Evolutionary conservation across 768 basidiomycete genomes (phyloP).

Genomic region (Pleurotus cornucopiae): DNA sequence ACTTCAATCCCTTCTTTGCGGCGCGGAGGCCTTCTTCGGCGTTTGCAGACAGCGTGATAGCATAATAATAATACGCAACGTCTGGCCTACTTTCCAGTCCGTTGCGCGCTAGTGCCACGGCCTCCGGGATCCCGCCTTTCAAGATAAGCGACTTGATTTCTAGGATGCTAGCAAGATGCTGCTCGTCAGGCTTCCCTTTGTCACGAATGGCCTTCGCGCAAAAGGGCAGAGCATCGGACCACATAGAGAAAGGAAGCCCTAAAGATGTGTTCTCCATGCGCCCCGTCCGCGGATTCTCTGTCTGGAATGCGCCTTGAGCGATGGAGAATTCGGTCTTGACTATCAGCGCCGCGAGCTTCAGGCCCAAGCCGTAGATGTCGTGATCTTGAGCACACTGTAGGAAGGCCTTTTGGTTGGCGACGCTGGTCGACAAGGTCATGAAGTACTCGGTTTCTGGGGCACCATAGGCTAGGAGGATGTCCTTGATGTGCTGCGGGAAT

Average conservation of each 20-base stretch:
- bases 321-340: constrained; percentile 59
- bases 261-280: constrained; percentile 33
- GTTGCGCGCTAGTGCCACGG: constrained; percentile 40
- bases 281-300: constrained; percentile 38
- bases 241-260: constrained; percentile 59
- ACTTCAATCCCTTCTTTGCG: constrained; percentile 64
- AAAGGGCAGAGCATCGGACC: constrained; percentile 53
- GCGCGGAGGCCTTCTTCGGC: constrained; percentile 49
- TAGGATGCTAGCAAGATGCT: constrained; percentile 57
- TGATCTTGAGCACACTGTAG: constrained; percentile 39
- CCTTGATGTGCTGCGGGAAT: constrained; percentile 40
- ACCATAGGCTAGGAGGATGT: constrained; percentile 48
- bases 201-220: constrained; percentile 55
- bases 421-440: constrained; percentile 33
- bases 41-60: constrained; percentile 47
- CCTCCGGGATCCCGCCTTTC: constrained; percentile 42
- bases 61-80: constrained; percentile 63
- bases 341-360: constrained; percentile 45
- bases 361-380: constrained; percentile 49
- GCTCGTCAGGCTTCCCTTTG: constrained; percentile 34
- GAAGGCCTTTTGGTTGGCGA: constrained; percentile 52
- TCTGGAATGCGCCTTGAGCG: constrained; percentile 50
- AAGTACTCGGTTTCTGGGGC: constrained; percentile 40
- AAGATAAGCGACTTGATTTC: constrained; percentile 60
- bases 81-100: constrained; percentile 52